Base-by-base conservation (phyloP, 768 basidiomycete species). In the Arthromyces matolae region DNA sequence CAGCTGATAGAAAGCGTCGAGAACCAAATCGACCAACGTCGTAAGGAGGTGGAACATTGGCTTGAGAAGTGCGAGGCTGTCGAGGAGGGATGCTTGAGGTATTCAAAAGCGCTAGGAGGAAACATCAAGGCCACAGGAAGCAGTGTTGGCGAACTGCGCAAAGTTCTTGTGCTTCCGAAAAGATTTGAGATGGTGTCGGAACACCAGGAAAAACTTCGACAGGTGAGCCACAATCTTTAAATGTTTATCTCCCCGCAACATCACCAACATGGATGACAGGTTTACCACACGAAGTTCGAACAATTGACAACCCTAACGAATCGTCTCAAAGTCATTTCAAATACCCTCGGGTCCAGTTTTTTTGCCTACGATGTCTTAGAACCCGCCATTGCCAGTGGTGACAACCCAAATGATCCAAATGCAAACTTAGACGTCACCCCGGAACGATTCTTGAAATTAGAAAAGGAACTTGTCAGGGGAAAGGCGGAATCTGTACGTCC, bases 391-490 rank as follows among this genome's bases (percentile, higher is more conserved):
- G 78, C 76, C 2, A 45, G 54, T 6, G 78, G 72, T 7, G 78
- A 79, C 48, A 60, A 62, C 42, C 43, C 48, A 16, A 47, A 64
- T 3, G 71, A 73, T 29, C 51, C 62, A 2, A 64, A 68, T 25
- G 69, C 76, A 5, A 74, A 79, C 57, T 73, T 78, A 19, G 87
- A 93, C 56, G 87, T 93, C 13, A 84, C 83, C 9, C 84, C 86
- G 0, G 90, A 93, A 54, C 78, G 87, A 10, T 89, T 94, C 60
- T 75, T 80, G 37, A 84, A 73, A 56, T 70, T 94, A 5, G 89
- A 93, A 72, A 86, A 88, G 61, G 90, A 93, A 59, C 76, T 93
- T 14, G 83, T 88, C 8, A 74, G 86, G 44, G 90, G 89, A 9
- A 92, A 92, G 65, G 78, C 79, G n/a, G 92, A 94, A 78, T 77